A percentile compares a stretch with the other conserved stretches of the same genome.
Conservation (phyloP, 768 basidiomycete species). For the Xerocomellus chrysenteron region DNA sequence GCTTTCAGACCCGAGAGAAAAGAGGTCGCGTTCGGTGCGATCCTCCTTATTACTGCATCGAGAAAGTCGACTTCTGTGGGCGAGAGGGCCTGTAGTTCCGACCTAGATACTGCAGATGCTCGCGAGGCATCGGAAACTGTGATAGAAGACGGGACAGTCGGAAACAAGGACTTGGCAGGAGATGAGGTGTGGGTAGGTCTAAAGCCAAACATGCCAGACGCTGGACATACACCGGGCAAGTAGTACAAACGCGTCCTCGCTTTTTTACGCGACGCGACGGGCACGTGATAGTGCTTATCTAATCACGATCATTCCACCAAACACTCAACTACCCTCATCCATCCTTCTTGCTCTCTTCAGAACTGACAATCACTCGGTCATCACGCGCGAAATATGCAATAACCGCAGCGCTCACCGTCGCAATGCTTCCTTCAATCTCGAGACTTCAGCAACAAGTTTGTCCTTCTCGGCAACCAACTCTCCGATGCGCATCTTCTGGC, state of each 20-base stretch:
- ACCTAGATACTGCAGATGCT: constrained; percentile 38
- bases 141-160: constrained; percentile 14
- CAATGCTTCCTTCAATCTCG: constrained; percentile 16
- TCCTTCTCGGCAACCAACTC: constrained; percentile 21
- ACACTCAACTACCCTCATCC: background rate
- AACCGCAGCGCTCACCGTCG: constrained; percentile 9
- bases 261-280: constrained; percentile 26
- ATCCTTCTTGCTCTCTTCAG: constrained; percentile 12
- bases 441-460: constrained; percentile 12
- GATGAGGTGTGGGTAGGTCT: constrained; percentile 50
- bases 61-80: constrained; percentile 65
- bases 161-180: constrained; percentile 34
- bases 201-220: constrained; percentile 43
- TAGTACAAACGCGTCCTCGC: constrained; percentile 11
- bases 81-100: constrained; percentile 53
- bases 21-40: constrained; percentile 65
- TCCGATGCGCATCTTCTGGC: constrained; percentile 23
- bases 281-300: constrained; percentile 30
- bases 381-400: background rate
- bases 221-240: background rate
- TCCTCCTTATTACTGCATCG: constrained; percentile 70
- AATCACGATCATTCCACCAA: constrained; percentile 5
- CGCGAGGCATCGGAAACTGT: constrained; percentile 38
- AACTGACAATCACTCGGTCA: background rate
- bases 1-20: constrained; percentile 84